phyloP scores from a whole-genome alignment of 495 filamentous ascomycete genomes.

The Rostrohypoxylon terebratum region DNA sequence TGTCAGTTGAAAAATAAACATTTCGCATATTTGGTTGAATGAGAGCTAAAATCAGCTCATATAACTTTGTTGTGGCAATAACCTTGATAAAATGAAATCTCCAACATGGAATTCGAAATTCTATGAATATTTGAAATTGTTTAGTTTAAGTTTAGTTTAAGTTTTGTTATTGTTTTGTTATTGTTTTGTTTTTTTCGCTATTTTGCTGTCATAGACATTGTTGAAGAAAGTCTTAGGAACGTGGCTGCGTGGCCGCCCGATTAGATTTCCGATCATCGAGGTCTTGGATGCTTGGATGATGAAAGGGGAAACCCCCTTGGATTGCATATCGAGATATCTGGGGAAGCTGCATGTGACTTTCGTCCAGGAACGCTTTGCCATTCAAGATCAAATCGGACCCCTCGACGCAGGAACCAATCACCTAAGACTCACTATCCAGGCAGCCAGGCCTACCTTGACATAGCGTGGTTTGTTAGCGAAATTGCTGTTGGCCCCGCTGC shows the following conservation, averaged over 20 bases:
- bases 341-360: slow-evolving; percentile 35
- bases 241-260: neutral
- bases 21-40: neutral
- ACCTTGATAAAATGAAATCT: slow-evolving; percentile 1
- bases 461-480: slow-evolving; percentile 37
- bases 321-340: slow-evolving; percentile 41
- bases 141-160: too few species aligned
- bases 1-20: slow-evolving; percentile 5
- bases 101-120: neutral
- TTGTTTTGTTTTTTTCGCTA: neutral
- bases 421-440: slow-evolving; percentile 19
- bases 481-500: slow-evolving; percentile 36
- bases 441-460: slow-evolving; percentile 24
- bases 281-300: neutral
- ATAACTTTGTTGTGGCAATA: neutral
- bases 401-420: slow-evolving; percentile 37
- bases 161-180: neutral
- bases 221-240: neutral
- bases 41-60: neutral
- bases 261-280: neutral
- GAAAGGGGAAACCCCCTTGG: slow-evolving; percentile 12
- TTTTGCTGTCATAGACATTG: neutral
- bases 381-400: slow-evolving; percentile 15
- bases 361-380: slow-evolving; percentile 12
- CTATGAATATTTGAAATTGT: neutral